Evolutionary conservation across 257 asterid genomes (phyloP).

Genomic region (Cynanchum wilfordii): DNA sequence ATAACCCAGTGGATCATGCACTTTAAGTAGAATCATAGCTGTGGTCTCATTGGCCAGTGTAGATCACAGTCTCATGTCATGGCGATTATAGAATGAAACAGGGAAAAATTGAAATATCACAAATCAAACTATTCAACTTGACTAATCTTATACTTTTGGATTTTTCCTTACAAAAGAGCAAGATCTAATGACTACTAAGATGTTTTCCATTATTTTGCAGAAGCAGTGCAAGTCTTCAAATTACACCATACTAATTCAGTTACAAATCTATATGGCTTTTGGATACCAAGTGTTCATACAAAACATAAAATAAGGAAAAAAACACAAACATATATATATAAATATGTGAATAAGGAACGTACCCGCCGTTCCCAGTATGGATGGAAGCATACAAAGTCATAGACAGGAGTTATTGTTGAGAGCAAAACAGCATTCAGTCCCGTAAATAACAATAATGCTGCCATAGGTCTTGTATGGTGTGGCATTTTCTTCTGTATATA

Average conservation of each 20-base stretch:
- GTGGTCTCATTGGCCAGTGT: background rate
- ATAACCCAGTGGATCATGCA: background rate
- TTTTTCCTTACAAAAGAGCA: no score
- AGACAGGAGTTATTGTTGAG: conserved; percentile 67
- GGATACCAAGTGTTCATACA: no score
- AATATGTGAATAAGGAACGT: conserved; percentile 15
- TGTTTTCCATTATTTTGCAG: no score
- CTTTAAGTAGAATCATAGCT: background rate
- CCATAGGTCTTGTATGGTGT: conserved; percentile 79
- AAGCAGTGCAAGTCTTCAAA: no score
- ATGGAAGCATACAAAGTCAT: conserved; percentile 82
- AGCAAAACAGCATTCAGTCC: conserved; percentile 75
- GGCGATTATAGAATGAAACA: background rate
- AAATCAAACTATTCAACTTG: no score
- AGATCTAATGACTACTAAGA: no score
- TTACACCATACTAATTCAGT: no score
- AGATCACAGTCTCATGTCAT: background rate
- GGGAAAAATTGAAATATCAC: no score
- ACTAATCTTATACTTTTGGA: no score
- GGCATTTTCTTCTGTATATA: conserved; percentile 49
- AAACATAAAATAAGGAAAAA: background rate
- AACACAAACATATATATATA: background rate
- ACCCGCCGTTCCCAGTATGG: conserved; percentile 91
- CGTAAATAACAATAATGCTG: conserved; percentile 69
- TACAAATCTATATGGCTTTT: no score